A percentile compares a stretch with the other conserved stretches of the same genome.
Conservation (phyloP, 345 rosid genomes). For the Turritis glabra region DNA sequence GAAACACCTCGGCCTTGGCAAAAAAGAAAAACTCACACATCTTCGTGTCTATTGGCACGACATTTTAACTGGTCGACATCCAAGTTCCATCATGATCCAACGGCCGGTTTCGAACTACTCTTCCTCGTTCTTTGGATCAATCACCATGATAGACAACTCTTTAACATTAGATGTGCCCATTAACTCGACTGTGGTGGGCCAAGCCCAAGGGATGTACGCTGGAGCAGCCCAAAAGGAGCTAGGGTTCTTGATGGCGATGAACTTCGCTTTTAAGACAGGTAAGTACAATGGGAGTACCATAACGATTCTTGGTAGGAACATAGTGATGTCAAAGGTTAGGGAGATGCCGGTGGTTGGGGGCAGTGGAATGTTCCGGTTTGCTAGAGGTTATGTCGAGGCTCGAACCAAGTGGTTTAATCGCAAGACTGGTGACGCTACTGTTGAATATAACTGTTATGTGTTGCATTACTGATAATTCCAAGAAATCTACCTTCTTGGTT, state of each 20-base stretch:
- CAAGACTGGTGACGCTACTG: constrained; percentile 34
- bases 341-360: constrained; percentile 53
- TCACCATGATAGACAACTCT: constrained; percentile 44
- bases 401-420: constrained; percentile 29
- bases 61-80: constrained; percentile 40
- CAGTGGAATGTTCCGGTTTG: constrained; percentile 37
- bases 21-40: constrained; percentile 47
- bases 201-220: constrained; percentile 43
- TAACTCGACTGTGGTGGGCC: constrained; percentile 40
- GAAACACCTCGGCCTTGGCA: constrained; percentile 21
- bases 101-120: constrained; percentile 28
- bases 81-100: constrained; percentile 34
- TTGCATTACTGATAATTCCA: constrained; percentile 28
- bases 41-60: constrained; percentile 60
- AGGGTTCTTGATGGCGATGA: background rate
- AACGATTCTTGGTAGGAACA: constrained; percentile 42
- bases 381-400: constrained; percentile 51
- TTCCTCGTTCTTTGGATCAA: constrained; percentile 28
- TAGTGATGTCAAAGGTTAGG: constrained; percentile 30
- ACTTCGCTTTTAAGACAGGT: background rate
- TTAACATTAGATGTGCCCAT: constrained; percentile 36
- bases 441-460: constrained; percentile 42
- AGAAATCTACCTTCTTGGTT: background rate
- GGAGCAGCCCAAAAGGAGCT: constrained; percentile 14
- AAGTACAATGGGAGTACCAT: constrained; percentile 36